Evolutionary conservation across 148 eudicot genomes (phyloP), one percentile per base, ranked within the genome.

Genomic region (Spergularia marina): DNA sequence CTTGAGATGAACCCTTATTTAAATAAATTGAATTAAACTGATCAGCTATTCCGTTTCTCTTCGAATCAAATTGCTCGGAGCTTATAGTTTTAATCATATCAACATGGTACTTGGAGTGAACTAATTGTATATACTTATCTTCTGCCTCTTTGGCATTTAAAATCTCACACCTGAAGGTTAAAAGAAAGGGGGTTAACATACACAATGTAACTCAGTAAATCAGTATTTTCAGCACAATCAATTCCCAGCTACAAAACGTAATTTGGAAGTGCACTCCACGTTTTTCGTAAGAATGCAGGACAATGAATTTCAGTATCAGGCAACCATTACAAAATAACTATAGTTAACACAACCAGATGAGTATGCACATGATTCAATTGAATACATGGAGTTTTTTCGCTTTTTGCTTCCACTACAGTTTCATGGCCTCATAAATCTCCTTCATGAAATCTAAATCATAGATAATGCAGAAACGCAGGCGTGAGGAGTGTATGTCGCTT

Each of bases 1-100:
- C 92, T 86, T 90, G 89, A 7, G 99, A 87, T 70, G 99, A 92
- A 71, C 94, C 90, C 82, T 89, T 84, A 79, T 90, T 95, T 63
- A 95, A 84, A 81, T 95, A 91, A 66, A 92, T 86, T 30, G 99
- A 95, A 85, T 87, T 91, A 71, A 76, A 92, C 21, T 78, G 83
- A 17, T 85, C 77, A 65, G 99, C 91, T 23, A 86, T 79, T 78
- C 75, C 82, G 44, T 77, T 40, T 71, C 97, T 86, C 64, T 62
- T 75, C 2, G 89, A 85, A 68, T 83, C 85, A 21, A 76, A 78
- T 62, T 77, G 84, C 74, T 79, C 77, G 81, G 94, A 92, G 83
- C 97, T 92, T 79, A 92, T 89, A 76, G 68, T 84, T 75, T 85
- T 85, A 52, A 95, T 83, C 64, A 95, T 73, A 63, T 89, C 85